Percentiles rank a stretch among this genome's conserved stretches.
Evolutionary conservation across 345 rosid genomes (phyloP).

Genomic region (Adansonia digitata): DNA sequence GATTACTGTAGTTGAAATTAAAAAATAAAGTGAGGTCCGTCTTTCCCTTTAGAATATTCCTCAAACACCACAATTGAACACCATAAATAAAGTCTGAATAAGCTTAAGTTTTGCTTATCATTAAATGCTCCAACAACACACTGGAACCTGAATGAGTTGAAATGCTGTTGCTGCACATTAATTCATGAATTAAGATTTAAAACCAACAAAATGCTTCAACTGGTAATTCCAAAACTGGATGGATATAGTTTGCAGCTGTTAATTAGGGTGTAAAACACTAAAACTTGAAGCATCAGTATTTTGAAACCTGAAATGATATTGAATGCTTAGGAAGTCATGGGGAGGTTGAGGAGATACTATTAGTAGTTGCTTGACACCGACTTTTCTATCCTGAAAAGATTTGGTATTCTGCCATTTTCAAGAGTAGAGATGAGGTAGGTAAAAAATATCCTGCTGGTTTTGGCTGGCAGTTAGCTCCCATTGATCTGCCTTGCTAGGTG

Average conservation of each 20-base stretch:
- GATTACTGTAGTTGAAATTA: not conserved
- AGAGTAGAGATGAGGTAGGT: not conserved
- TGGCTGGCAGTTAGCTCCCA: not conserved
- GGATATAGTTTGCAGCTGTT: no score
- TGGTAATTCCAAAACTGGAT: not conserved
- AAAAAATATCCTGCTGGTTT: not conserved
- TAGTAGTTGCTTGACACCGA: not conserved
- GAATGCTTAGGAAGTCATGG: not conserved
- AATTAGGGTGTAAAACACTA: no score
- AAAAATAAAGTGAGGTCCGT: not conserved
- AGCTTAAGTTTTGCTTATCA: not conserved
- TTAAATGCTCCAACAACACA: not conserved
- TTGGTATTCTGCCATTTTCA: slow-evolving; percentile 2
- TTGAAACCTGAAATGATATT: no score
- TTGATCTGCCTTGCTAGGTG: not conserved
- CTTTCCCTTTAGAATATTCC: not conserved
- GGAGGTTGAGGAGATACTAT: not conserved
- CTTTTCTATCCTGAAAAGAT: not conserved
- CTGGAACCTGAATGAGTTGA: not conserved
- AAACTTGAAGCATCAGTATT: no score
- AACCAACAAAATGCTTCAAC: not conserved
- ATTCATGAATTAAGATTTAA: not conserved
- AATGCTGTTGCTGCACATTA: not conserved
- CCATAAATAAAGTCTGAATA: not conserved
- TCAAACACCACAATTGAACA: no score